Evolutionary conservation across 768 basidiomycete genomes (phyloP).

Genomic region (Artomyces pyxidatus): DNA sequence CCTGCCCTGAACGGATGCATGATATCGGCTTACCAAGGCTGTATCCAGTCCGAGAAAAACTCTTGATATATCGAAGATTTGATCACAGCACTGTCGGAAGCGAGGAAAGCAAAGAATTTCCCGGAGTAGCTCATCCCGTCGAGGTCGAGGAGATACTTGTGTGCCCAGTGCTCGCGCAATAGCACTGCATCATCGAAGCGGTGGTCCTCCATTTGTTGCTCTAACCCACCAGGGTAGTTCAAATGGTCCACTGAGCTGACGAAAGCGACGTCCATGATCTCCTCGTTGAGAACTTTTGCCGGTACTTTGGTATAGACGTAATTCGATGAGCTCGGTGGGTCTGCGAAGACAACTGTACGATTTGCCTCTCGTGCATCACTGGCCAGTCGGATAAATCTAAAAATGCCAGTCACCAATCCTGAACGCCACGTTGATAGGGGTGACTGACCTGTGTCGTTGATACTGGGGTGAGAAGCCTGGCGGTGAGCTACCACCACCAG

Average conservation of each 20-base stretch:
- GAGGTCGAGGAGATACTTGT: slow-evolving; percentile 85
- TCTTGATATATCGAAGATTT: slow-evolving; percentile 91
- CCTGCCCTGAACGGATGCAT: slow-evolving; percentile 15
- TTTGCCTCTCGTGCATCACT: slow-evolving; percentile 46
- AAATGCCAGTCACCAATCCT: no score
- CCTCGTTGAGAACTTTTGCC: slow-evolving; percentile 53
- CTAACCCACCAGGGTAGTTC: slow-evolving; percentile 69
- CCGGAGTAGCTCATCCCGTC: slow-evolving; percentile 96
- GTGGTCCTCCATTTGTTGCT: slow-evolving; percentile 53
- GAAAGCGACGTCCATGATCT: slow-evolving; percentile 85
- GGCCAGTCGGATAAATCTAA: slow-evolving; percentile 70
- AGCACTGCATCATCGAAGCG: slow-evolving; percentile 71
- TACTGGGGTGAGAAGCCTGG: slow-evolving; percentile 76
- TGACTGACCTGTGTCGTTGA: slow-evolving; percentile 70
- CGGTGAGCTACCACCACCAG: slow-evolving; percentile 86
- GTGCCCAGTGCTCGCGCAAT: slow-evolving; percentile 82
- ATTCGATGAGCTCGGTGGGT: slow-evolving; percentile 47
- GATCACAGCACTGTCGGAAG: slow-evolving; percentile 82
- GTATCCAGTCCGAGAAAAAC: slow-evolving; percentile 86
- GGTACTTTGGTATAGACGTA: slow-evolving; percentile 59
- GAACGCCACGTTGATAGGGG: no score
- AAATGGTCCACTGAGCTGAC: slow-evolving; percentile 64
- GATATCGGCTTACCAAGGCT: slow-evolving; percentile 91
- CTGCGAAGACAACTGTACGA: slow-evolving; percentile 60
- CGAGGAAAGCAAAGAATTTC: slow-evolving; percentile 76